Evolutionary conservation across 139 green algal species (phyloP).

Genomic region (Penium margaritaceum): DNA sequence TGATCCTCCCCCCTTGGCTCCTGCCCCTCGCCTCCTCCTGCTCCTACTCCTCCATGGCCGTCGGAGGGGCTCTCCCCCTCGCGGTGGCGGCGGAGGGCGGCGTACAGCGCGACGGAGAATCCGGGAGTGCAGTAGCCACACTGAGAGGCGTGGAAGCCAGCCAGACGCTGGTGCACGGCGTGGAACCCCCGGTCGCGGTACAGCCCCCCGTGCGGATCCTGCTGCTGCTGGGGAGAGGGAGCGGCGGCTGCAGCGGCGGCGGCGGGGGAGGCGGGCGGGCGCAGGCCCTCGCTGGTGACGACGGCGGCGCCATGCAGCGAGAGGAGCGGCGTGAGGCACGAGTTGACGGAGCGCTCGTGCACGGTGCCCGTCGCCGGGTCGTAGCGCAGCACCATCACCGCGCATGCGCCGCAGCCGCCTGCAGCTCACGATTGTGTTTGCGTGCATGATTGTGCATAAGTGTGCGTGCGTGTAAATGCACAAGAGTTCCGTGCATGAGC

Average conservation of each 20-base stretch:
- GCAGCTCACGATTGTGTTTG: no score
- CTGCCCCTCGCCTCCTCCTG: neutral
- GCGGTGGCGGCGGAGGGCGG: neutral
- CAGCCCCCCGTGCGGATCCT: constrained; percentile 1
- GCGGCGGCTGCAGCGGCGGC: neutral
- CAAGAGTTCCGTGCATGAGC: no score
- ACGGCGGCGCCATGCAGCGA: constrained; percentile 49
- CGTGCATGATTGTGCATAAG: no score
- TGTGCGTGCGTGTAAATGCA: no score
- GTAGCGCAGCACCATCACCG: constrained; percentile 23
- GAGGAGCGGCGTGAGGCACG: constrained; percentile 61
- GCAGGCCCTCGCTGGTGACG: constrained; percentile 60
- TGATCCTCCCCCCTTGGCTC: constrained; percentile 4
- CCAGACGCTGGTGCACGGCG: constrained; percentile 24
- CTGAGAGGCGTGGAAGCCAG: constrained; percentile 50
- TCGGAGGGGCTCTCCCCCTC: neutral
- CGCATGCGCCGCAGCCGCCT: constrained; percentile 36
- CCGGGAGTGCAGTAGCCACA: constrained; percentile 75
- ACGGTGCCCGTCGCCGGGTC: neutral
- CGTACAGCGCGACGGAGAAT: constrained; percentile 22
- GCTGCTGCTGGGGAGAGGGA: no score
- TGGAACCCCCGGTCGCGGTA: neutral
- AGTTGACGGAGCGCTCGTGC: constrained; percentile 48
- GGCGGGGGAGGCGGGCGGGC: neutral
- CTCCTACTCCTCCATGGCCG: neutral